phyloP scores from a whole-genome alignment of 2,329 filamentous ascomycete species.

The Phaeoacremonium minimum region DNA sequence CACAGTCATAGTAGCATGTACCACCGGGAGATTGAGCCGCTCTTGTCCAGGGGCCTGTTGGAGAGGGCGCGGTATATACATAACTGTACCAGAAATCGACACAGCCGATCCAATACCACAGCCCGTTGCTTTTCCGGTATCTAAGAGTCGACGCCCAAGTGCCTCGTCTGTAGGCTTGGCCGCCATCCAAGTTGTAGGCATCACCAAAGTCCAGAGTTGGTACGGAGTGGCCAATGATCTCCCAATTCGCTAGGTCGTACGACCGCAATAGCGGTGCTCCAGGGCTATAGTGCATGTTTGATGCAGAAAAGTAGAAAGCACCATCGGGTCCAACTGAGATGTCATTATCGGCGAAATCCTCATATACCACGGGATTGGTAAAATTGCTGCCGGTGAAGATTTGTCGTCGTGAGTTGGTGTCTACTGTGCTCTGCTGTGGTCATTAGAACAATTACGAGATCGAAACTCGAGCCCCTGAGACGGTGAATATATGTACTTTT shows the following conservation, averaged over 20 bases:
- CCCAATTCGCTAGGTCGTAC: constrained; percentile 50
- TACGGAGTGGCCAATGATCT: constrained; percentile 38
- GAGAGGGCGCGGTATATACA: constrained; percentile 42
- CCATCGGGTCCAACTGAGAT: constrained; percentile 2
- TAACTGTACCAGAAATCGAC: constrained; percentile 45
- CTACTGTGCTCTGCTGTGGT: no score
- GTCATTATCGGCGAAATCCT: constrained; percentile 26
- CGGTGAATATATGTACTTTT: no score
- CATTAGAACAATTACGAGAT: no score
- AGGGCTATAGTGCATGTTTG: constrained; percentile 4
- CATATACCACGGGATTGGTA: constrained; percentile 20
- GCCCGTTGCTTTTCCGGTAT: constrained; percentile 41
- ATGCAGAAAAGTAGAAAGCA: constrained; percentile 3
- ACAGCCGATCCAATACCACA: constrained; percentile 56
- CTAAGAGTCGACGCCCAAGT: constrained; percentile 52
- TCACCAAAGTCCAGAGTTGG: constrained; percentile 38
- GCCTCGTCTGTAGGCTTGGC: constrained; percentile 44
- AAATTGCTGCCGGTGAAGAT: not conserved
- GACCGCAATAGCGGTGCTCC: constrained; percentile 53
- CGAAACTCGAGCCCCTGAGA: no score
- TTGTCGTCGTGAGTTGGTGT: no score
- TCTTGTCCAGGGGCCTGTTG: constrained; percentile 37
- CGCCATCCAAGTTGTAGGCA: constrained; percentile 41
- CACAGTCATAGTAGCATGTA: constrained; percentile 53
- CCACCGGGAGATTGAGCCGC: constrained; percentile 24